A percentile compares a stretch with the other conserved stretches of the same genome.
Evolutionary conservation across 2,329 filamentous ascomycete species (phyloP).

Genomic region (Chrysosporium queenslandicum): DNA sequence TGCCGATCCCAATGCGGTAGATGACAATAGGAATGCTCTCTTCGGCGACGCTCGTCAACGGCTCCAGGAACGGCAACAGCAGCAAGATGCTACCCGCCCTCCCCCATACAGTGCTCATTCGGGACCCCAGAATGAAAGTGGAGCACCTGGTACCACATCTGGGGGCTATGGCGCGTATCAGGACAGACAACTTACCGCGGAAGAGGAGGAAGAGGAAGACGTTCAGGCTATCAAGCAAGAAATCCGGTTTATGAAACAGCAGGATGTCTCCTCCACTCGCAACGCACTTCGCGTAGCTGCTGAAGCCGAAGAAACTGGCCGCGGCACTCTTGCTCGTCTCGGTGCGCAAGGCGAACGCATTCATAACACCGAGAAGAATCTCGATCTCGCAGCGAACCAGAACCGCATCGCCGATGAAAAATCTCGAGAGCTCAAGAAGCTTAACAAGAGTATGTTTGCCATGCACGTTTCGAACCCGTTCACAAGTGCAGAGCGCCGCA

Average conservation of each 20-base stretch:
- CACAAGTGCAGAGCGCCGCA: constrained; percentile 56
- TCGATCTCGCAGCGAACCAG: constrained; percentile 69
- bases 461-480: constrained; percentile 70
- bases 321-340: constrained; percentile 61
- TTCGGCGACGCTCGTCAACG: constrained; percentile 49
- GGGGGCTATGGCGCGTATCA: constrained; percentile 41
- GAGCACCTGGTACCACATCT: constrained; percentile 18
- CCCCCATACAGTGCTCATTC: constrained; percentile 15
- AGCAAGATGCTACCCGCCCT: constrained; percentile 7
- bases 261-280: constrained; percentile 61
- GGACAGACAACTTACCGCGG: constrained; percentile 68
- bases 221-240: constrained; percentile 63
- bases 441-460: constrained; percentile 87
- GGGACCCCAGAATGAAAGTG: constrained; percentile 22
- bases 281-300: constrained; percentile 60
- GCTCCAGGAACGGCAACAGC: constrained; percentile 37
- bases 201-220: constrained; percentile 66
- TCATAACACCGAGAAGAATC: constrained; percentile 70
- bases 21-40: constrained; percentile 47
- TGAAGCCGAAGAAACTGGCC: constrained; percentile 60
- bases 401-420: constrained; percentile 69
- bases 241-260: constrained; percentile 64
- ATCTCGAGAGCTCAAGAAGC: constrained; percentile 68
- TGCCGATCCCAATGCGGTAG: constrained; percentile 39
- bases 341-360: constrained; percentile 70